Evolutionary conservation across 495 filamentous ascomycete genomes (phyloP).

Genomic region (Staphylotrichum longicolle): DNA sequence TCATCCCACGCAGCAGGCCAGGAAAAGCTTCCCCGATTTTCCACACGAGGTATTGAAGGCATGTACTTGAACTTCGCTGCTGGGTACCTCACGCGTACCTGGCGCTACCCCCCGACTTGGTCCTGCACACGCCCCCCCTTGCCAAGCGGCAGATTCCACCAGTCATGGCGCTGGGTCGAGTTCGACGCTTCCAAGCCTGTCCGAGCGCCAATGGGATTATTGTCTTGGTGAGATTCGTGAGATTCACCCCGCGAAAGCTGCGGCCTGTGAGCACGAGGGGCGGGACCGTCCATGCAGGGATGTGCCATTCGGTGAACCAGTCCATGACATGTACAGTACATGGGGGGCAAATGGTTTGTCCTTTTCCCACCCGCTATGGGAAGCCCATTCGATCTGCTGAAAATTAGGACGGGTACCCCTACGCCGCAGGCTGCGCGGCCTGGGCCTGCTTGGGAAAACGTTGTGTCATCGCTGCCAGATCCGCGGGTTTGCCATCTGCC

Average conservation of each 20-base stretch:
- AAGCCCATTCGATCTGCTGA: conserved; percentile 5
- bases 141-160: conserved; percentile 21
- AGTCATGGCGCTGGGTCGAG: conserved; percentile 27
- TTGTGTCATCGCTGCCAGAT: conserved; percentile 35
- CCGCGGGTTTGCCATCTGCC: conserved; percentile 14
- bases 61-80: conserved; percentile 5
- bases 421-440: conserved; percentile 25
- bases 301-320: too few species aligned
- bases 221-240: conserved; percentile 26
- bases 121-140: conserved; percentile 23
- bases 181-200: conserved; percentile 13
- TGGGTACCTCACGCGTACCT: conserved; percentile 27
- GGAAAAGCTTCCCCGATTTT: conserved; percentile 30
- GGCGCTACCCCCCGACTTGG: conserved; percentile 18
- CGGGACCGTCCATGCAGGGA: conserved; percentile 12
- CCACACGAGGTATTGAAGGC: conserved; percentile 19
- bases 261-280: not conserved
- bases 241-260: conserved; percentile 25
- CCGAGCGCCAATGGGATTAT: conserved; percentile 30
- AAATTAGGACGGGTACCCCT: conserved; percentile 12
- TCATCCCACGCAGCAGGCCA: conserved; percentile 29
- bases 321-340: conserved; percentile 10
- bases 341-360: conserved; percentile 7
- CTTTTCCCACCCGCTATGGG: not conserved
- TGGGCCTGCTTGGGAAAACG: conserved; percentile 31